Conservation (phyloP, 2,329 filamentous ascomycete species). For the Seiridium cupressi region DNA sequence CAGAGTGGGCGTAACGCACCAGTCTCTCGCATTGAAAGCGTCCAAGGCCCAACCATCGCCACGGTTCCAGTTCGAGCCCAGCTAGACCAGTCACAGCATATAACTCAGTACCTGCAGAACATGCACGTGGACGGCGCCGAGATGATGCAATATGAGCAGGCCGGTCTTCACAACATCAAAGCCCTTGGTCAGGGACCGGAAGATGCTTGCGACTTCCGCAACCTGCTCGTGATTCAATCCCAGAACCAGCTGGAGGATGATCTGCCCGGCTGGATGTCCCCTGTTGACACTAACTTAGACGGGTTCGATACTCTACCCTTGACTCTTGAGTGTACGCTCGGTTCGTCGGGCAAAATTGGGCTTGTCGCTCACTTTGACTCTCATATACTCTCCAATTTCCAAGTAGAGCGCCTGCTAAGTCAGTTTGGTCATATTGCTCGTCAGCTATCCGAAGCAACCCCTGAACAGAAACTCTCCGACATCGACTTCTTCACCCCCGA, state of each 20-base stretch:
- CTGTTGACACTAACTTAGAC: neutral
- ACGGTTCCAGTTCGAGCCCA: constrained; percentile 38
- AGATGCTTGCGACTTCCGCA: constrained; percentile 20
- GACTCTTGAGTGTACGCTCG: constrained; percentile 3
- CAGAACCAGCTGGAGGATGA: neutral
- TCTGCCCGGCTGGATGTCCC: neutral
- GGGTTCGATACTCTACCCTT: constrained; percentile 6
- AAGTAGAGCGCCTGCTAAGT: constrained; percentile 8
- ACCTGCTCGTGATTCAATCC: constrained; percentile 35
- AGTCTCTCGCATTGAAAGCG: constrained; percentile 15
- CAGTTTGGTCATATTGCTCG: constrained; percentile 11
- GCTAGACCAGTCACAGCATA: constrained; percentile 22
- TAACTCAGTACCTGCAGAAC: constrained; percentile 17
- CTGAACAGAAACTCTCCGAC: constrained; percentile 2
- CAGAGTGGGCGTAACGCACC: constrained; percentile 32
- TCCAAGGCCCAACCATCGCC: constrained; percentile 31
- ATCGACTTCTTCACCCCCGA: constrained; percentile 10
- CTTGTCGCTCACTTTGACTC: neutral
- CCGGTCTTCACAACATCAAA: constrained; percentile 8
- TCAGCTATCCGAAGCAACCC: constrained; percentile 9
- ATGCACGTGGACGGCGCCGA: constrained; percentile 24
- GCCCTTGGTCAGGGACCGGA: neutral
- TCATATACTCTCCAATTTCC: neutral
- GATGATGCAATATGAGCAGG: constrained; percentile 50
- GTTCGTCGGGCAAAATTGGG: neutral